Evolutionary conservation across 2,329 filamentous ascomycete species (phyloP), one percentile per base, ranked within the genome.

Genomic region (Cryphonectria radicalis): DNA sequence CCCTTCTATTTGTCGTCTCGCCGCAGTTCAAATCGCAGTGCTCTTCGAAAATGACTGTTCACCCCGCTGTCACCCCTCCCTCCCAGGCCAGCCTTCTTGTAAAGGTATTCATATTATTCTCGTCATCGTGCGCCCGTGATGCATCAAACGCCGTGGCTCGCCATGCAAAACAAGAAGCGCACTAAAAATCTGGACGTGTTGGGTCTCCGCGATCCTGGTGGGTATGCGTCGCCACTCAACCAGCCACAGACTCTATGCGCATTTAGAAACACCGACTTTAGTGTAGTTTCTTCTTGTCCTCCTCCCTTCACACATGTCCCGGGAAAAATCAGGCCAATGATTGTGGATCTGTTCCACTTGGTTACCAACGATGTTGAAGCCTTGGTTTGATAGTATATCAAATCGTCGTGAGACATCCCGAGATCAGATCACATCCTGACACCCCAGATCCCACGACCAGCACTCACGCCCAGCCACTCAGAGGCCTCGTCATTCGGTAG

Each of bases 391-490:
- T 53, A 22, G 40, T 43, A 37, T 14, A 35, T 22, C 32, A 40
- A 40, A n/a, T 32, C 40, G 28, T 67, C 40, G n/a, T 13, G 14
- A 25, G 14, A 46, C 17, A 10, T 35, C 7, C 25, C 50, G 42
- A 35, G 17, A 28, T 43, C 68, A 57, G 32, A 37, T 72, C 63
- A 73, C 72, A 73, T 69, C 46, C 82, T 88, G 22, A 94, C 91
- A 37, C 93, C 93, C 93, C 93, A 96, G 46, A 96, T 88, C 6
- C 93, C 93, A 73, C 93, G 86, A 28, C 93, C 93, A 25, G 92
- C 93, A 76, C 91, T 92, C 2, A 96, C 92, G 62, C 93, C 93
- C 8, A 97, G 83, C 93, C 93, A 97, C 76, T 97, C 93, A 28
- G 92, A 92, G 22, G 88, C 89, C 71, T 95, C 92, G 25, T 84